Conservation (phyloP, 2,329 filamentous ascomycete genomes). For the Paraphoma sp. region DNA sequence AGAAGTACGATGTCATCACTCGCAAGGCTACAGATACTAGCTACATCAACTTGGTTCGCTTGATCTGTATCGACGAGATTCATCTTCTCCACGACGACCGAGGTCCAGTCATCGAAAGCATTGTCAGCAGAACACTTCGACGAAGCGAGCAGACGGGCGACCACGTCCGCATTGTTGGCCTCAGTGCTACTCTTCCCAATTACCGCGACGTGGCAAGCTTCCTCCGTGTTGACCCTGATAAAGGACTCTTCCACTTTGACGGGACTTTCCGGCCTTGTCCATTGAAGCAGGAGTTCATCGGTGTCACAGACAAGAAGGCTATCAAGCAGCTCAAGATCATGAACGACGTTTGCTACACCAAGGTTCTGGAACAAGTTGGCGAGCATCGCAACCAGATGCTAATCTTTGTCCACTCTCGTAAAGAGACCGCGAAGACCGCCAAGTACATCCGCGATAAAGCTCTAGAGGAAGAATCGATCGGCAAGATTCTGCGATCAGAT, state of each 20-base stretch:
- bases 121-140: slow-evolving; percentile 91
- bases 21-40: slow-evolving; percentile 96
- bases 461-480: slow-evolving; percentile 95
- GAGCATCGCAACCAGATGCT: slow-evolving; percentile 96
- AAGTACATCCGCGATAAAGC: slow-evolving; percentile 97
- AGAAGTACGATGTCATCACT: slow-evolving; percentile 99
- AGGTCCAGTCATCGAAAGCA: slow-evolving; percentile 95
- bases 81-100: slow-evolving; percentile 97
- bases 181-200: slow-evolving; percentile 95
- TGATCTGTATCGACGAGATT: slow-evolving; percentile 98
- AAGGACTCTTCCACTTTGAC: slow-evolving; percentile 95
- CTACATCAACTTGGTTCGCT: slow-evolving; percentile 94
- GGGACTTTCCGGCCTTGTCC: slow-evolving; percentile 93
- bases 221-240: slow-evolving; percentile 83
- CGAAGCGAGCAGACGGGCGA: slow-evolving; percentile 94
- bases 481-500: slow-evolving; percentile 91
- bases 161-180: slow-evolving; percentile 85
- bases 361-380: slow-evolving; percentile 95
- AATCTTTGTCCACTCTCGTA: slow-evolving; percentile 97
- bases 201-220: slow-evolving; percentile 97
- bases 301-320: slow-evolving; percentile 95
- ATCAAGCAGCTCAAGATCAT: slow-evolving; percentile 99
- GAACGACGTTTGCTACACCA: slow-evolving; percentile 98
- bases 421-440: slow-evolving; percentile 97
- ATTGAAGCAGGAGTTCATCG: slow-evolving; percentile 94